Conservation (phyloP, 164 flowering plant species). For the Vitis riparia region DNA sequence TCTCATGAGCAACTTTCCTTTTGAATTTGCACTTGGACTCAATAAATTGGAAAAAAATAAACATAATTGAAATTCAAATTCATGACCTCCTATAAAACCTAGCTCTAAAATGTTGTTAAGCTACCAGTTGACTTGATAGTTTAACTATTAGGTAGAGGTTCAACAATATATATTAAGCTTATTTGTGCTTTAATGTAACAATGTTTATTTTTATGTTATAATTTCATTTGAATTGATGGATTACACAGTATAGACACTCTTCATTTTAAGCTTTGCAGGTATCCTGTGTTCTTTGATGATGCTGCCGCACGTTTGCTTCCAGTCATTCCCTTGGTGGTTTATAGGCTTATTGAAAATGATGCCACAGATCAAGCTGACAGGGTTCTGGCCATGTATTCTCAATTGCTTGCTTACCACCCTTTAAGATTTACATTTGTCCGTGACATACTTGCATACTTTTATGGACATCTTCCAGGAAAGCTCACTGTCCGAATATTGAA, state of each 20-base stretch:
- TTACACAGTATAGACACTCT: neutral
- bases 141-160: too few relatives aligned
- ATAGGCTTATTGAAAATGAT: conserved; percentile 95
- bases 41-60: too few relatives aligned
- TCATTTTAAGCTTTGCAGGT: conserved; percentile 42
- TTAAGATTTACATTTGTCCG: conserved; percentile 91
- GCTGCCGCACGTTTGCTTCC: conserved; percentile 92
- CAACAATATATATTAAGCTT: too few relatives aligned
- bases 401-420: conserved; percentile 80
- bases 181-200: too few relatives aligned
- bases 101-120: too few relatives aligned
- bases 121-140: too few relatives aligned
- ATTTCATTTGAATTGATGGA: neutral
- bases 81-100: too few relatives aligned
- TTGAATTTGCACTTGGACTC: too few relatives aligned
- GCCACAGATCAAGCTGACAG: conserved; percentile 78
- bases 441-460: conserved; percentile 94
- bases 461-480: conserved; percentile 92
- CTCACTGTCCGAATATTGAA: conserved; percentile 75
- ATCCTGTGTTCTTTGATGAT: conserved; percentile 93
- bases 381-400: conserved; percentile 62
- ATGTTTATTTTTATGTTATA: neutral
- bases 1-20: too few relatives aligned
- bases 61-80: too few relatives aligned
- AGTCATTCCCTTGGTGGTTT: conserved; percentile 82